phyloP scores from a whole-genome alignment of 2,329 filamentous ascomycete genomes.

The Phyllachora maydis region DNA sequence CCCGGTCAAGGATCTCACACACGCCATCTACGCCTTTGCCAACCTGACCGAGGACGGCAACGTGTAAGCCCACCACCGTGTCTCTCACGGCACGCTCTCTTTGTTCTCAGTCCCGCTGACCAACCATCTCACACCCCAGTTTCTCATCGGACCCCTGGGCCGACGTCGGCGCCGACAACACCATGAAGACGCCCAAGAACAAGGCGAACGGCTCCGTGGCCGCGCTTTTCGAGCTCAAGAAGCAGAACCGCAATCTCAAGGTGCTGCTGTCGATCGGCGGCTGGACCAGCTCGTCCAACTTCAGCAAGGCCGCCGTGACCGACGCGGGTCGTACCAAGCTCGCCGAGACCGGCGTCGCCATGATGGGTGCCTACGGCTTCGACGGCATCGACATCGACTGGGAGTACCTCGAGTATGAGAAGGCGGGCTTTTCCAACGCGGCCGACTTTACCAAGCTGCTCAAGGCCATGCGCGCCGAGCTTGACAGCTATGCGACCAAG shows the following conservation, averaged over 20 bases:
- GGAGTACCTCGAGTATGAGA: slow-evolving; percentile 16
- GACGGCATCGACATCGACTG: slow-evolving; percentile 17
- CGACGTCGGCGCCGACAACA: slow-evolving; percentile 39
- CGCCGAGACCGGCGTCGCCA: slow-evolving; percentile 41
- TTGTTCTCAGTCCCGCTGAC: too few relatives aligned
- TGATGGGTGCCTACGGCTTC: slow-evolving; percentile 50
- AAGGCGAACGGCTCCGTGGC: slow-evolving; percentile 68
- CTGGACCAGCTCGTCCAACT: slow-evolving; percentile 64
- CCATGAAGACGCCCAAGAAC: too few relatives aligned
- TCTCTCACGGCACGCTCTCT: background rate
- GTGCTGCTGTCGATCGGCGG: slow-evolving; percentile 62
- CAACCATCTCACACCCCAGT: too few relatives aligned
- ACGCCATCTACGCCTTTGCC: slow-evolving; percentile 63
- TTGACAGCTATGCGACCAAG: slow-evolving; percentile 24
- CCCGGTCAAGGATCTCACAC: slow-evolving; percentile 46
- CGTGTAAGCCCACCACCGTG: slow-evolving; percentile 25
- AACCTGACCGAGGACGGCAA: slow-evolving; percentile 52
- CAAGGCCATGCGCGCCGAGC: slow-evolving; percentile 19
- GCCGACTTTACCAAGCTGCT: slow-evolving; percentile 22
- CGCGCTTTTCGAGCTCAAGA: slow-evolving; percentile 57
- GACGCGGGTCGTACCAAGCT: slow-evolving; percentile 41
- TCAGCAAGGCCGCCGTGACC: slow-evolving; percentile 43
- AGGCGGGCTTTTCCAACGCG: too few relatives aligned
- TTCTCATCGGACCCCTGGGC: slow-evolving; percentile 46
- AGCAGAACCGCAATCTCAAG: slow-evolving; percentile 56